Conservation (phyloP, 495 filamentous ascomycete species). For the Halenospora varia region DNA sequence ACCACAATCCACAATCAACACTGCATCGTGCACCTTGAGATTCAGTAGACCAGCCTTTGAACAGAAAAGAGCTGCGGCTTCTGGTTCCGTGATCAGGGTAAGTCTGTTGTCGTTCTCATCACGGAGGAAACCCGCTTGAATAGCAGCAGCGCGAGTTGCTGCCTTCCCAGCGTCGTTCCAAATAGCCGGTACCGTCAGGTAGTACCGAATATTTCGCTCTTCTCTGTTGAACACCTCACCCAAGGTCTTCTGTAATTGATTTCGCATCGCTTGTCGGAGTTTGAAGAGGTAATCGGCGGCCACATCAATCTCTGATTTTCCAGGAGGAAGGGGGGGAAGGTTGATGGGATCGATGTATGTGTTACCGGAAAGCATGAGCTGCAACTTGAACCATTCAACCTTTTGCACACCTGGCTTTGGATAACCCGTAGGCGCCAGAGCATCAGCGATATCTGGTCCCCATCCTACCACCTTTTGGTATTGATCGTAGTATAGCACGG, state of each 20-base stretch:
- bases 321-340: conserved; percentile 67
- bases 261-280: conserved; percentile 68
- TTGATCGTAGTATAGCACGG: conserved; percentile 72
- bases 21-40: conserved; percentile 69
- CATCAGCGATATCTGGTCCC: conserved; percentile 74
- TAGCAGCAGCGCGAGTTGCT: conserved; percentile 65
- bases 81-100: conserved; percentile 67
- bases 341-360: conserved; percentile 79
- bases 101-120: conserved; percentile 74
- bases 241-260: conserved; percentile 69
- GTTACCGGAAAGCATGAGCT: conserved; percentile 74
- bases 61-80: conserved; percentile 70
- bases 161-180: conserved; percentile 78
- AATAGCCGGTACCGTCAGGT: conserved; percentile 69
- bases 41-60: conserved; percentile 70
- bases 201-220: conserved; percentile 71
- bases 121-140: conserved; percentile 69
- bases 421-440: conserved; percentile 68
- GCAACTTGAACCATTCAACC: conserved; percentile 77
- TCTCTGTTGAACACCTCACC: conserved; percentile 74
- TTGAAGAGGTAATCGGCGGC: conserved; percentile 76
- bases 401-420: conserved; percentile 74
- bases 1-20: conserved; percentile 72
- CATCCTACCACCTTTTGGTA: conserved; percentile 75
- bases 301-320: conserved; percentile 75